Conservation (phyloP, 495 filamentous ascomycete species). For the Tuber melanosporum region DNA sequence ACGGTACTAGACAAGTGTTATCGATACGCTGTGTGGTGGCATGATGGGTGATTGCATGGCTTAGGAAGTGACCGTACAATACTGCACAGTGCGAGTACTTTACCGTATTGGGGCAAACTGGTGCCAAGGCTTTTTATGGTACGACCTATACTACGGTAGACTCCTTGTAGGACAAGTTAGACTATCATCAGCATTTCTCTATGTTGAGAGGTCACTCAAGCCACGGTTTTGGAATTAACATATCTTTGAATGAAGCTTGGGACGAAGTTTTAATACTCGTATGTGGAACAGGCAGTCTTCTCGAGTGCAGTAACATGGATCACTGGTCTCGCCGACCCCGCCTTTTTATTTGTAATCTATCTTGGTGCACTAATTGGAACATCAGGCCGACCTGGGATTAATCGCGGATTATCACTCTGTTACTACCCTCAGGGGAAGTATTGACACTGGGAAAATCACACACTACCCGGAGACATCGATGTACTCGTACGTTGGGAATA, state of each 20-base stretch:
- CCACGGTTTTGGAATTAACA: not conserved
- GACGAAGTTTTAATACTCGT: not conserved
- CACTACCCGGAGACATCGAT: too few species aligned
- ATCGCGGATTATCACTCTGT: too few species aligned
- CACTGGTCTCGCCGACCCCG: not conserved
- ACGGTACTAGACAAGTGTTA: not conserved
- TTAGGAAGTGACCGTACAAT: not conserved
- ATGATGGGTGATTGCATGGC: not conserved
- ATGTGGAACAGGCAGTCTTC: too few species aligned
- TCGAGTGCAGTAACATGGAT: not conserved
- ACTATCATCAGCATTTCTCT: not conserved
- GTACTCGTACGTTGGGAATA: too few species aligned
- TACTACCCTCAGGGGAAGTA: too few species aligned
- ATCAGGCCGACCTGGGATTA: not conserved
- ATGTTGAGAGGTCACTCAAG: not conserved
- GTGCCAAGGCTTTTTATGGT: not conserved
- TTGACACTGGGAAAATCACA: too few species aligned
- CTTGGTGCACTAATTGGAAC: not conserved
- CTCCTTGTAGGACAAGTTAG: not conserved
- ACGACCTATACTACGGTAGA: not conserved
- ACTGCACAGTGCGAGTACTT: too few species aligned
- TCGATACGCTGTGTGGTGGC: not conserved
- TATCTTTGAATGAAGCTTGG: not conserved
- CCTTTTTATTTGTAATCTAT: not conserved
- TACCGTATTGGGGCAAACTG: not conserved